Base-by-base conservation (phyloP, 1,284 basidiomycete genomes). In the Tilletia indica region DNA sequence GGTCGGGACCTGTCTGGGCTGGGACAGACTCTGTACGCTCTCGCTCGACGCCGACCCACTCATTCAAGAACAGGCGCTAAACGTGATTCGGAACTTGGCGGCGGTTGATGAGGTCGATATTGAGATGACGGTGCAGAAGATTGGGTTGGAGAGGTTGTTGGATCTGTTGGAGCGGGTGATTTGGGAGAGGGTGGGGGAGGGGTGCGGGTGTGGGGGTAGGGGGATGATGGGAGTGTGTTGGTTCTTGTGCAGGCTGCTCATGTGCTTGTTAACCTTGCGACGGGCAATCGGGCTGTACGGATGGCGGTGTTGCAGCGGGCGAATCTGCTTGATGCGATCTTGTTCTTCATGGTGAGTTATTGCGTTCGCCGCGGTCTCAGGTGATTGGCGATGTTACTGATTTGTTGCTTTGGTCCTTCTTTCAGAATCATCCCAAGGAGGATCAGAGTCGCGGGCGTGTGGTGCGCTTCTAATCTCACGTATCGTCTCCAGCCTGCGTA, bases 31-130 rank as follows among this genome's bases (percentile, higher is more conserved):
- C 34, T 48, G 48, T 0, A 11, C 36, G 8, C 67, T 80, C 2
- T 70, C 73, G 3, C 39, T 45, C 0, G 68, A 42, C 0, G 47
- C 48, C 31, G 21, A 48, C 47, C 25, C 47, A 9, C 71, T 68
- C 2, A 72, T 80, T 67, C 77, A 78, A 39, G 80, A 80, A 67
- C 77, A 82, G 69, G 81, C 79, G 47, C 72, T 82, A 25, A 77
- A 78, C 73, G 76, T 83, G 31, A 38, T 83, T 38, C 78, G 81
- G 58, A 83, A 83, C 71, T 70, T 79, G 0, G 77, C 76, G 2
- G 70, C 74, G 12, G 63, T 71, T 34, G 70, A 71, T 16, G 73
- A 76, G 58, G 74, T 49, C 1, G 79, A 82, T 67, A 78, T 82
- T 4, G 76, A 76, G 2, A 70, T 78, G 58, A 72, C 75, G 67